These are phyloP conservation scores for Neospermospora avenae DNA, from an alignment of 2,329 filamentous ascomycete species.

Conservation along the genomic window DNA sequence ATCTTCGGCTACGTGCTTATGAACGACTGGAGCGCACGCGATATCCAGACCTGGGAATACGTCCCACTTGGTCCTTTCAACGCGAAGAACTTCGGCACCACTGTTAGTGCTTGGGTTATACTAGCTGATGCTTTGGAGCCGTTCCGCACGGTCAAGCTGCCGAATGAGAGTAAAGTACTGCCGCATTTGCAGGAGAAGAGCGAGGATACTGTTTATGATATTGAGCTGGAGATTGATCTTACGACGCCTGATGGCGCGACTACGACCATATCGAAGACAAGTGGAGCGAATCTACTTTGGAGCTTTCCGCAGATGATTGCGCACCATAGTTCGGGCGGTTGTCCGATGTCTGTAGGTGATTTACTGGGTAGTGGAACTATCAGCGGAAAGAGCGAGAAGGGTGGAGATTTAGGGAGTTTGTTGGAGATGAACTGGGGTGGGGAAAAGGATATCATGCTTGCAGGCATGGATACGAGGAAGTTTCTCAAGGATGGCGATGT, in stretches of 20 bases:
- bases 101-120: constrained; percentile 77
- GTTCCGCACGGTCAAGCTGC: constrained; percentile 53
- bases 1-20: constrained; percentile 79
- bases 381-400: constrained; percentile 52
- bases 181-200: constrained; percentile 63
- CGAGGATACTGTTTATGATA: constrained; percentile 61
- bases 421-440: constrained; percentile 71
- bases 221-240: constrained; percentile 65
- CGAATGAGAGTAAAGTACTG: constrained; percentile 52
- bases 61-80: constrained; percentile 80
- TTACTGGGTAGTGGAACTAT: constrained; percentile 78
- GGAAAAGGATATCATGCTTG: constrained; percentile 59
- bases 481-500: constrained; percentile 76
- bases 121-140: constrained; percentile 72
- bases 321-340: constrained; percentile 74
- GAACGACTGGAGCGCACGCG: constrained; percentile 84
- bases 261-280: constrained; percentile 58
- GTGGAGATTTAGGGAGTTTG: constrained; percentile 60
- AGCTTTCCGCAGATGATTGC: constrained; percentile 82
- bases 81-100: constrained; percentile 78
- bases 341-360: constrained; percentile 70
- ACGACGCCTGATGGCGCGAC: constrained; percentile 48
- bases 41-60: constrained; percentile 83
- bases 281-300: constrained; percentile 68
- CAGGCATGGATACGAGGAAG: constrained; percentile 61